A percentile compares a stretch with the other conserved stretches of the same genome.
Evolutionary conservation across 2,329 filamentous ascomycete genomes (phyloP).

Genomic region (Peltaster fructicola): DNA sequence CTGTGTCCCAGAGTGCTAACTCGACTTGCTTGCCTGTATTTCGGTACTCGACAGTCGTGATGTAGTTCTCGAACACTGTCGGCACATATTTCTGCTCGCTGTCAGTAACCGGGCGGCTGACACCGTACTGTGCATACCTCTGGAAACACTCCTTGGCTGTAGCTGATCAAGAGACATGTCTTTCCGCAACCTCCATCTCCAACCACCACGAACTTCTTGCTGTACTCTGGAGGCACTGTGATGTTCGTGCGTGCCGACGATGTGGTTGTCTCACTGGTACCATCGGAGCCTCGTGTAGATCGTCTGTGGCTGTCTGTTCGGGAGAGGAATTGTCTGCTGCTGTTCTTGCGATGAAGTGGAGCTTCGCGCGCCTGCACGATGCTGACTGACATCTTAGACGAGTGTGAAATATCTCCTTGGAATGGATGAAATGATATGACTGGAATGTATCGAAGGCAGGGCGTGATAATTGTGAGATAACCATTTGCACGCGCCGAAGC

Average conservation of each 20-base stretch:
- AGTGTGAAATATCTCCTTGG: no score
- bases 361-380: no score
- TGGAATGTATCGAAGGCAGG: no score
- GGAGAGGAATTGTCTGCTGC: constrained; percentile 16
- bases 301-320: constrained; percentile 14
- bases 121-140: constrained; percentile 48
- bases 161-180: constrained; percentile 95
- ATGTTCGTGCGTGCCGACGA: constrained; percentile 57
- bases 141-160: constrained; percentile 96
- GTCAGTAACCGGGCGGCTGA: constrained; percentile 5
- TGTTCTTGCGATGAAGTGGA: constrained; percentile 40
- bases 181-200: constrained; percentile 97
- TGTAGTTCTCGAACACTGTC: constrained; percentile 99
- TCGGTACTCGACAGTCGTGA: constrained; percentile 83
- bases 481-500: no score
- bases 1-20: constrained; percentile 94
- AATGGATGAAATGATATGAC: no score
- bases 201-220: constrained; percentile 98
- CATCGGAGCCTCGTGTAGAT: constrained; percentile 5
- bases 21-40: constrained; percentile 86
- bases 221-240: constrained; percentile 82
- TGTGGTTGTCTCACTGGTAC: constrained; percentile 17
- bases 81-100: constrained; percentile 84
- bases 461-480: no score
- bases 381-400: no score